A percentile compares a stretch with the other conserved stretches of the same genome.
phyloP scores from a whole-genome alignment of 2,329 filamentous ascomycete genomes.

The Rhinocladiella similis region DNA sequence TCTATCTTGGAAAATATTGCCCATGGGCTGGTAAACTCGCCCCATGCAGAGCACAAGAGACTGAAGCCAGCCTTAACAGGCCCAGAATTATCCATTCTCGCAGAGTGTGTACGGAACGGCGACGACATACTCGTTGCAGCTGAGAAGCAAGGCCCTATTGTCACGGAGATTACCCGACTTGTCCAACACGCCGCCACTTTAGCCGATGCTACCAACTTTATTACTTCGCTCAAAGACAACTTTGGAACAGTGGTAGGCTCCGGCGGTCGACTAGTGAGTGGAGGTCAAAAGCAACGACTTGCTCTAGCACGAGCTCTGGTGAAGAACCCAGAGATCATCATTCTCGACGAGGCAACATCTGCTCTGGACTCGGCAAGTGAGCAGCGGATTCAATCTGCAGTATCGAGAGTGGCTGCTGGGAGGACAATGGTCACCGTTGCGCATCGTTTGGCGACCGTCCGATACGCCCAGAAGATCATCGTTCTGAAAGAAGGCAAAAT shows the following conservation, averaged over 20 bases:
- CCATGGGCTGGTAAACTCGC: constrained; percentile 47
- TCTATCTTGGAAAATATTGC: constrained; percentile 58
- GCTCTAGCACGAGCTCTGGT: constrained; percentile 89
- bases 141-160: constrained; percentile 42
- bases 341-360: constrained; percentile 92
- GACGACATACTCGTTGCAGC: constrained; percentile 36
- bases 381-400: constrained; percentile 68
- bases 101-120: constrained; percentile 42
- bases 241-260: constrained; percentile 96
- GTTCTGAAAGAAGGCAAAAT: constrained; percentile 81
- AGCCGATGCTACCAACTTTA: constrained; percentile 92
- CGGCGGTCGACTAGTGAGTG: constrained; percentile 84
- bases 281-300: constrained; percentile 94
- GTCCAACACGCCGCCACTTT: constrained; percentile 80
- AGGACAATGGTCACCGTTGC: constrained; percentile 87
- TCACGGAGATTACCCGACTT: constrained; percentile 60
- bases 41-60: neutral
- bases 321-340: constrained; percentile 83
- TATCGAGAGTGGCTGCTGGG: constrained; percentile 75
- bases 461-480: constrained; percentile 83
- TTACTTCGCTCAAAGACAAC: constrained; percentile 74
- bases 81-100: constrained; percentile 25
- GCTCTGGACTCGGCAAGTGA: constrained; percentile 63
- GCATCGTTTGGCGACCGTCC: constrained; percentile 83
- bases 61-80: neutral